Percentiles rank a stretch among this genome's conserved stretches.
Conservation (phyloP, 371 early-diverging fungal species). For the Umbelopsis sp. region DNA sequence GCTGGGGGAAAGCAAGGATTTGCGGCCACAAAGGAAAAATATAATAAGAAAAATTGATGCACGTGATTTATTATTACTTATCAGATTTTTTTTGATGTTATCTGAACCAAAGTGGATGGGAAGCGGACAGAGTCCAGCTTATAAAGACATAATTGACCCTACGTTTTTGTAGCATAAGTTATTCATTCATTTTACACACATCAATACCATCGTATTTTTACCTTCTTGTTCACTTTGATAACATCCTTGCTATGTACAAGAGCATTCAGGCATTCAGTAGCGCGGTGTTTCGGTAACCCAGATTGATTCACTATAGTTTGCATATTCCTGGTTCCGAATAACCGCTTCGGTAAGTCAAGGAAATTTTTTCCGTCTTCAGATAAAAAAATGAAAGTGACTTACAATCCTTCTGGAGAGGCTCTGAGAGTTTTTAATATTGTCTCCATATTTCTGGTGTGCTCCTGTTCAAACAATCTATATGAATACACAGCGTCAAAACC, state of each 20-base stretch:
- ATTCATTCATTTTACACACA: not conserved
- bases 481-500: not conserved
- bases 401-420: slow-evolving; percentile 35
- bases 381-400: slow-evolving; percentile 20
- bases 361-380: too few relatives aligned
- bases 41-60: not conserved
- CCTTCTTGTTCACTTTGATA: slow-evolving; percentile 24
- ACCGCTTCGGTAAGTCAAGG: not conserved
- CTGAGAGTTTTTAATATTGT: slow-evolving; percentile 28
- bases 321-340: slow-evolving; percentile 18
- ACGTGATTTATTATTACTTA: slow-evolving; percentile 9
- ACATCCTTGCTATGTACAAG: slow-evolving; percentile 28
- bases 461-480: slow-evolving; percentile 17
- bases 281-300: slow-evolving; percentile 22
- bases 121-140: slow-evolving; percentile 27
- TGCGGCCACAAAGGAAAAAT: not conserved
- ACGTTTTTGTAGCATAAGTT: not conserved
- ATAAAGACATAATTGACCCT: slow-evolving; percentile 27
- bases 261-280: slow-evolving; percentile 29
- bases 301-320: slow-evolving; percentile 22
- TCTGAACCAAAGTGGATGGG: slow-evolving; percentile 18
- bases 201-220: not conserved
- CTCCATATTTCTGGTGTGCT: slow-evolving; percentile 34
- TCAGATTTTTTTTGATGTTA: slow-evolving; percentile 2
- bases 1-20: not conserved